Percentiles rank a stretch among this genome's conserved stretches.
Conservation (phyloP, 2,329 filamentous ascomycete species). For the Chaetomium globosum region DNA sequence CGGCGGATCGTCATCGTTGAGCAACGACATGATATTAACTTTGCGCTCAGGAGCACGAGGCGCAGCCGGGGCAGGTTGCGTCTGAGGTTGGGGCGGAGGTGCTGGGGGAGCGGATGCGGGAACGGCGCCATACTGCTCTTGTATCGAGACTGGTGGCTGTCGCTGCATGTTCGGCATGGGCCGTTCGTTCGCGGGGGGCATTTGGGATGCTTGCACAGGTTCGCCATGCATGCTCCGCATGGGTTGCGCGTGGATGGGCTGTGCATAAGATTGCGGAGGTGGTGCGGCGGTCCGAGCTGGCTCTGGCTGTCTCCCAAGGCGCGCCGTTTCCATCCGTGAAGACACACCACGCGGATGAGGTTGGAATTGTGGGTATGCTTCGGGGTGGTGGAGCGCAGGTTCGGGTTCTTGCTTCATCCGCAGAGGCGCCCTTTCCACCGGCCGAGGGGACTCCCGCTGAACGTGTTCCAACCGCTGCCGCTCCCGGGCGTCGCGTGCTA, state of each 20-base stretch:
- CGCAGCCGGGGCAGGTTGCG: conserved; percentile 46
- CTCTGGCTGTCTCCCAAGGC: conserved; percentile 49
- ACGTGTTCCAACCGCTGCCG: conserved; percentile 35
- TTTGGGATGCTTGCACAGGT: conserved; percentile 38
- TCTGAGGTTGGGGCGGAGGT: conserved; percentile 45
- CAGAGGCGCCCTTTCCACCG: conserved; percentile 36
- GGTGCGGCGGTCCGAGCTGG: conserved; percentile 46
- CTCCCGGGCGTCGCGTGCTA: conserved; percentile 32
- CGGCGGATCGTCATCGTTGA: conserved; percentile 62
- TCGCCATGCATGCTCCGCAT: conserved; percentile 9
- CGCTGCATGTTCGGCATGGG: conserved; percentile 46
- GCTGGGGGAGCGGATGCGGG: conserved; percentile 32
- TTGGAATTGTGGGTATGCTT: conserved; percentile 46
- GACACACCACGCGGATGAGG: conserved; percentile 46
- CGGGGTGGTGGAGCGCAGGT: conserved; percentile 47
- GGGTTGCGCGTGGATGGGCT: conserved; percentile 42
- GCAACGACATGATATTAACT: conserved; percentile 65
- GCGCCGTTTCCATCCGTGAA: conserved; percentile 47
- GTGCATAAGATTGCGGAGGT: conserved; percentile 41
- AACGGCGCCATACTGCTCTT: conserved; percentile 32
- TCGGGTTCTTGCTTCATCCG: conserved; percentile 58
- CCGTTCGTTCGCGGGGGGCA: conserved; percentile 37
- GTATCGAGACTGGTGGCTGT: conserved; percentile 39
- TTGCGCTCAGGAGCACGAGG: conserved; percentile 56
- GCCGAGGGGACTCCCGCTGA: conserved; percentile 38